Conservation (phyloP, 192 early-diverging fungal species). For the Backusella morwellensis region DNA sequence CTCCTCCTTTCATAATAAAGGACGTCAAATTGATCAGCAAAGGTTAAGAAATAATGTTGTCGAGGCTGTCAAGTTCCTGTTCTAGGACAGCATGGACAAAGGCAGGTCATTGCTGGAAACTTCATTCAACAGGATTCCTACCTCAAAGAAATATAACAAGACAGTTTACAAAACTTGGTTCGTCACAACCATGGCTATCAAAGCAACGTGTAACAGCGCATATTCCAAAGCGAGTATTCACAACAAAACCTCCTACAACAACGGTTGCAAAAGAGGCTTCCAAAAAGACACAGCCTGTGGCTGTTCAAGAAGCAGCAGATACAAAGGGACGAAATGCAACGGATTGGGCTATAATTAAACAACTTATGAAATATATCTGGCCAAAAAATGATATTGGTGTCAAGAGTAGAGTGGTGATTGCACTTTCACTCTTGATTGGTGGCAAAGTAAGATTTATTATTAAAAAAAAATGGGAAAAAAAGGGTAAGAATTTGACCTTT, state of each 20-base stretch:
- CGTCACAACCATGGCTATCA: not conserved
- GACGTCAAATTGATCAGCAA: not conserved
- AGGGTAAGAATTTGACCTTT: conserved; percentile 37
- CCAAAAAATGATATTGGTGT: conserved; percentile 83
- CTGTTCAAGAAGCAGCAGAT: not conserved
- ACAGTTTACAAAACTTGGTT: not conserved
- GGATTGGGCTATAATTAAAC: conserved; percentile 42
- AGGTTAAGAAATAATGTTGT: not conserved
- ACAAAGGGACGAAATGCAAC: conserved; percentile 25
- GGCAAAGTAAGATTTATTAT: conserved; percentile 56
- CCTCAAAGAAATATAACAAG: not conserved
- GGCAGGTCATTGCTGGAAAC: not conserved
- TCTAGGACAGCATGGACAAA: not conserved
- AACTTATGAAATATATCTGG: conserved; percentile 67
- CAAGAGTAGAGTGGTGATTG: conserved; percentile 84
- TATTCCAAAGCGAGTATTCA: not conserved
- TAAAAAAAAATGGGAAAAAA: conserved; percentile 32
- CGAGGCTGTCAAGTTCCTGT: not conserved
- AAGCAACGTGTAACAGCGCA: not conserved
- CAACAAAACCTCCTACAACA: not conserved
- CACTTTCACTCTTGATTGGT: conserved; percentile 79
- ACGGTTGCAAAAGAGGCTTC: not conserved
- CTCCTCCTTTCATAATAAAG: not conserved
- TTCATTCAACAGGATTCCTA: conserved; percentile 5
- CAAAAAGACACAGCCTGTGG: not conserved